These are phyloP conservation scores for Beauveria varroae DNA, from an alignment of 2,329 filamentous ascomycete species.

Conservation along the genomic window DNA sequence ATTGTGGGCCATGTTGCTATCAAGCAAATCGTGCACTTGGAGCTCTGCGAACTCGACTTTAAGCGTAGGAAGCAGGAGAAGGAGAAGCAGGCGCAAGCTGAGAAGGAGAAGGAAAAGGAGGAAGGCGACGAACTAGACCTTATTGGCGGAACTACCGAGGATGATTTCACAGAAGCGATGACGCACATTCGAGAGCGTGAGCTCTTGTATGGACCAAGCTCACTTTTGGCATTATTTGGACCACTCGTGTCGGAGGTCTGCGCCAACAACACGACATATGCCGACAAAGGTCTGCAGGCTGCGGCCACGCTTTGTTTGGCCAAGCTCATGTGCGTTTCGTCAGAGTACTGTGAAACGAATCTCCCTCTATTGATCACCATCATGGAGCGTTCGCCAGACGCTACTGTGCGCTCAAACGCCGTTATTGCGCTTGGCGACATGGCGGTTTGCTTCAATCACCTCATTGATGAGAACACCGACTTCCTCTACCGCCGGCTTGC, in stretches of 20 bases:
- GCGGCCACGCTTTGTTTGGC: constrained; percentile 90
- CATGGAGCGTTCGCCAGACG: constrained; percentile 87
- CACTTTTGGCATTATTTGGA: constrained; percentile 83
- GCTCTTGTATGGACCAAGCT: constrained; percentile 72
- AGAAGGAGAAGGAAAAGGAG: constrained; percentile 49
- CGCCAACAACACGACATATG: constrained; percentile 87
- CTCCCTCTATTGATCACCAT: constrained; percentile 93
- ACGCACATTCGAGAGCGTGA: constrained; percentile 77
- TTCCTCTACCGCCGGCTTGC: constrained; percentile 92
- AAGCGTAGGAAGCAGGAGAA: constrained; percentile 91
- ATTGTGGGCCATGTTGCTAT: constrained; percentile 95
- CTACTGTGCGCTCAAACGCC: constrained; percentile 89
- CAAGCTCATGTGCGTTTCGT: constrained; percentile 97
- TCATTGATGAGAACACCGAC: constrained; percentile 98
- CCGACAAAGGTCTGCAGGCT: constrained; percentile 82
- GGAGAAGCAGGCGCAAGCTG: constrained; percentile 53
- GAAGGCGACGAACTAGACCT: constrained; percentile 88
- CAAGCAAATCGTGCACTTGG: constrained; percentile 97
- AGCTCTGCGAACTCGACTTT: constrained; percentile 96
- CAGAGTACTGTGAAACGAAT: constrained; percentile 92
- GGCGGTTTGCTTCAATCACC: constrained; percentile 98
- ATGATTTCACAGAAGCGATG: constrained; percentile 85
- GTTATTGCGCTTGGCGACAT: constrained; percentile 97
- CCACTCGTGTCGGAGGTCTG: constrained; percentile 90
- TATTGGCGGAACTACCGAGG: constrained; percentile 92